phyloP scores from a whole-genome alignment of 495 filamentous ascomycete genomes.

The Aspergillus funiculosus region DNA sequence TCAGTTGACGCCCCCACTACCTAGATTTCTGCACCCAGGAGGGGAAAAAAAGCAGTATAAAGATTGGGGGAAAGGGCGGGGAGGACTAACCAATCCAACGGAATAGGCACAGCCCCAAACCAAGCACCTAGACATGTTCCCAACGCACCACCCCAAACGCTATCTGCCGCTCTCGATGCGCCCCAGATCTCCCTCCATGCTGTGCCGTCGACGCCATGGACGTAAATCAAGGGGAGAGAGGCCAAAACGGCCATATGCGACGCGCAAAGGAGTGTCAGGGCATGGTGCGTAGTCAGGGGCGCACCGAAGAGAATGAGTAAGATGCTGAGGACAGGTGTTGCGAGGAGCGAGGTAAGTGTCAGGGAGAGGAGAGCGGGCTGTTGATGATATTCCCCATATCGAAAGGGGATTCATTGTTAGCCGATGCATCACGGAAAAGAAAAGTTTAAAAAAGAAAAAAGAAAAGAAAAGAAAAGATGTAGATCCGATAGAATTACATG shows the following conservation, averaged over 20 bases:
- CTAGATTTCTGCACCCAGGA: too few relatives aligned
- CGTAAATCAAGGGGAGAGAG: constrained; percentile 70
- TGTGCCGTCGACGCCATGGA: constrained; percentile 66
- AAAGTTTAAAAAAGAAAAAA: too few relatives aligned
- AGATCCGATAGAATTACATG: too few relatives aligned
- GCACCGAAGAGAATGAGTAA: constrained; percentile 84
- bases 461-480: too few relatives aligned
- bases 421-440: not conserved
- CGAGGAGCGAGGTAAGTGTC: constrained; percentile 59
- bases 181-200: constrained; percentile 69
- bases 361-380: constrained; percentile 59
- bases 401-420: not conserved
- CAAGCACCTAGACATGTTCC: constrained; percentile 53
- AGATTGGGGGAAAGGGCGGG: constrained; percentile 6
- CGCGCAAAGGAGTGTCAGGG: constrained; percentile 72
- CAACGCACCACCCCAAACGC: constrained; percentile 38
- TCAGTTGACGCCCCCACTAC: not conserved
- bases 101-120: constrained; percentile 79
- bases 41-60: constrained; percentile 7
- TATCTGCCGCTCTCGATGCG: constrained; percentile 37
- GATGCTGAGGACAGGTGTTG: constrained; percentile 55
- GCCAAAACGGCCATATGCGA: constrained; percentile 74
- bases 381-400: too few relatives aligned
- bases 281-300: constrained; percentile 74
- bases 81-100: constrained; percentile 74